Evolutionary conservation across 2,329 filamentous ascomycete species (phyloP).

Genomic region (Paraphoma sp.): DNA sequence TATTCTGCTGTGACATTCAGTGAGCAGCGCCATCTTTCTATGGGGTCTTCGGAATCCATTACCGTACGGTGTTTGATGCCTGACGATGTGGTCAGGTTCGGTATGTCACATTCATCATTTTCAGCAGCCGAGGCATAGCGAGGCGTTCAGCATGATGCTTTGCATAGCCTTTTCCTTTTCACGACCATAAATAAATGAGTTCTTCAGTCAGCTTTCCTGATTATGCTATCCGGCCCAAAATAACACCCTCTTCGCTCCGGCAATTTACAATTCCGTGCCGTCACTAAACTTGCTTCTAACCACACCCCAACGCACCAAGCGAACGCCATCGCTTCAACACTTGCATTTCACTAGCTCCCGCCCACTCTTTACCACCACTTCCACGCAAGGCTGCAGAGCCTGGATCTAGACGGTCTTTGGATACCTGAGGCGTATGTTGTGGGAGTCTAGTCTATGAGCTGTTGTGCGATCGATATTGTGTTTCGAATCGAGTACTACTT

Average conservation of each 20-base stretch:
- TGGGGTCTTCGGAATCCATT: background rate
- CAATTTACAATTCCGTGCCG: background rate
- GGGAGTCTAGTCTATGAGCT: background rate
- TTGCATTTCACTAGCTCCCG: constrained; percentile 24
- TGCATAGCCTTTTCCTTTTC: too few relatives aligned
- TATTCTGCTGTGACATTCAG: background rate
- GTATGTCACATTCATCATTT: background rate
- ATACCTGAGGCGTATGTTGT: background rate
- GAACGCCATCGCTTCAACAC: constrained; percentile 13
- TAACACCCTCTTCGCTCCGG: background rate
- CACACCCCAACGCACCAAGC: background rate
- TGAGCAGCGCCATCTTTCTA: too few relatives aligned
- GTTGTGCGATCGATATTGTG: background rate
- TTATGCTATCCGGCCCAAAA: background rate
- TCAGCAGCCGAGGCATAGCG: background rate
- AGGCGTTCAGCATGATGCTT: background rate
- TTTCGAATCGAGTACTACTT: background rate
- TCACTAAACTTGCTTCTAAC: background rate
- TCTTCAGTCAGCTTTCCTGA: too few relatives aligned
- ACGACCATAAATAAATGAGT: too few relatives aligned
- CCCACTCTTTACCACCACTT: background rate
- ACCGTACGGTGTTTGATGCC: background rate
- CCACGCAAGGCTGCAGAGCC: background rate
- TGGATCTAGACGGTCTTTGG: constrained; percentile 11
- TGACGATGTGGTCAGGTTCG: background rate